Evolutionary conservation across 805 yeast genomes (phyloP), one percentile per base, ranked within the genome.

Genomic region (Saccharomycodes ludwigii): DNA sequence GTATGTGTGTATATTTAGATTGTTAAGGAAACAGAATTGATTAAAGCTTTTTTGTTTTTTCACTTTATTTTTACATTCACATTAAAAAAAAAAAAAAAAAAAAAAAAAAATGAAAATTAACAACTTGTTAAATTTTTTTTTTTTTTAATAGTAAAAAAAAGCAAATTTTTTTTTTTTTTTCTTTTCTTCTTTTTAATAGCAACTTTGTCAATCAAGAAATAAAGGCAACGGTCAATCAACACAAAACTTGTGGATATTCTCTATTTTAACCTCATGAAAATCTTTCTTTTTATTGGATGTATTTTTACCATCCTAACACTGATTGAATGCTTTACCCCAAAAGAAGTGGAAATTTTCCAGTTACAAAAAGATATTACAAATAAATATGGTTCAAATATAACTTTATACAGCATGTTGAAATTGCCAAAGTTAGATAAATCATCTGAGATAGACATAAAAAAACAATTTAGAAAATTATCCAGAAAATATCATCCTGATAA

Each of bases 401-500:
- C 78, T 24, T 77, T 84, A 50, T 84, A 84, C 61, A 61, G 72
- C 35, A 76, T 82, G 74, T 52, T 78, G 29, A 67, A 65, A 9
- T 52, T 77, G 18, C 53, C 63, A 5, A 46, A 39, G 21, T 34
- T 24, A 46, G 54, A n/a, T 5, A 56, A 61, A 20, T 60, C 78
- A 1, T 53, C 66, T 1, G 47, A 58, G 24, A 69, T 70, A 23
- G 75, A 75, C 38, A 71, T 80, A 31, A 61, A 61, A 33, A 72
- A 69, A 41, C 78, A 80, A 15, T 78, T 80, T 58, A 73, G 82
- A 48, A 76, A 72, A 44, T 49, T 77, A 20, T 76, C 94, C 3
- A 64, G 78, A 32, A 64, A 63, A 39, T 63, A 79, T 42, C 98
- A 88, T 50, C 98, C 98, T 0, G 98, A 88, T 56, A 85, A 88